phyloP scores from a whole-genome alignment of 2,329 filamentous ascomycete species.

The Lecanicillium sp. region DNA sequence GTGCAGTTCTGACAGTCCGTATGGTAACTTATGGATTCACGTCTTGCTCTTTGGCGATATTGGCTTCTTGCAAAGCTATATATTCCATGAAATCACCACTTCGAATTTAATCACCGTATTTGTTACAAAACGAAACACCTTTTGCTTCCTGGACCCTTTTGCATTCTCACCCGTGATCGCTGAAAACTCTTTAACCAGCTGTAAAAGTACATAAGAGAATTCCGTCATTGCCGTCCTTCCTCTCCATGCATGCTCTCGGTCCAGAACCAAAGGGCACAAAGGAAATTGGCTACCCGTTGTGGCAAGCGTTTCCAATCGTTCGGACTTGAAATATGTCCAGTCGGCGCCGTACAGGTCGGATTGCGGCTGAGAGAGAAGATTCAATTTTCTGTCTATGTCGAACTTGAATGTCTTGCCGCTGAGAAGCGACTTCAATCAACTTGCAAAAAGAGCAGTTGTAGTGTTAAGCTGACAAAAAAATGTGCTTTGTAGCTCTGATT shows the following conservation, averaged over 20 bases:
- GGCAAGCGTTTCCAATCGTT: conserved; percentile 1
- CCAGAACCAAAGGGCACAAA: conserved; percentile 8
- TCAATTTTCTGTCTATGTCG: conserved; percentile 2
- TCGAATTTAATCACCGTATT: conserved; percentile 16
- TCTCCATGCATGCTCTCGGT: conserved; percentile 6
- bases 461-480: conserved; percentile 9
- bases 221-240: conserved; percentile 7
- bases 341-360: conserved; percentile 5
- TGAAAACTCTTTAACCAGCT: conserved; percentile 3
- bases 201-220: conserved; percentile 5
- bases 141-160: conserved; percentile 5
- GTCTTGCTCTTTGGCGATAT: conserved; percentile 63
- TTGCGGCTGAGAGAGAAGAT: conserved; percentile 6
- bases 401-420: conserved; percentile 1
- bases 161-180: conserved; percentile 1
- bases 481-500: conserved; percentile 7
- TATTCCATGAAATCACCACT: conserved; percentile 63
- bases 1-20: conserved; percentile 40
- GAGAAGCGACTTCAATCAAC: conserved; percentile 1
- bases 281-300: neutral
- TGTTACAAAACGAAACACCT: conserved; percentile 5
- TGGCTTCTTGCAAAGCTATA: conserved; percentile 67
- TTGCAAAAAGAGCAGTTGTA: conserved; percentile 6
- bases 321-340: conserved; percentile 5
- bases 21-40: conserved; percentile 62